Evolutionary conservation across 2,329 filamentous ascomycete species (phyloP).

Genomic region (Uncinocarpus reesii): DNA sequence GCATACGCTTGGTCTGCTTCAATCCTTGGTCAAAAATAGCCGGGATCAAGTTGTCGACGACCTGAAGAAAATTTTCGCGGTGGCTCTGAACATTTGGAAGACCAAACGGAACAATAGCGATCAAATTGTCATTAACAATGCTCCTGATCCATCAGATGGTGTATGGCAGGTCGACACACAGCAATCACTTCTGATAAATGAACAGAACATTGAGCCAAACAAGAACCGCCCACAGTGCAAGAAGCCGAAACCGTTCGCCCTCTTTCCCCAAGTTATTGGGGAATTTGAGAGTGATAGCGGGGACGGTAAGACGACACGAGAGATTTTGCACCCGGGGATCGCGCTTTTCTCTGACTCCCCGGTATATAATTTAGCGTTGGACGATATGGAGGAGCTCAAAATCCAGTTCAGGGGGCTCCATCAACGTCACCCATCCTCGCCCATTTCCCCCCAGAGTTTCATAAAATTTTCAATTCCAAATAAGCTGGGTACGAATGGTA

Average conservation of each 20-base stretch:
- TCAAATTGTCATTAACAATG: constrained; percentile 3
- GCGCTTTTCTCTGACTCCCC: constrained; percentile 11
- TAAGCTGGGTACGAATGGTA: no score
- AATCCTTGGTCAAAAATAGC: constrained; percentile 1
- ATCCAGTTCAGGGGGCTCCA: background rate
- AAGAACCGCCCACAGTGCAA: background rate
- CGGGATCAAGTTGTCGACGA: background rate
- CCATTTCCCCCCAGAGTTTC: no score
- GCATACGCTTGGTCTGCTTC: background rate
- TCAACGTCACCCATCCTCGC: constrained; percentile 5
- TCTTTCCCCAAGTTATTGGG: constrained; percentile 11
- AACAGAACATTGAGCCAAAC: background rate
- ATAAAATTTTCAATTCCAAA: constrained; percentile 1
- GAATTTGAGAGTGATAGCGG: constrained; percentile 3
- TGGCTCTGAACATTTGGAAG: constrained; percentile 7
- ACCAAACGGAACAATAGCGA: background rate
- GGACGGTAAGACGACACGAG: background rate
- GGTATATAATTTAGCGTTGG: background rate
- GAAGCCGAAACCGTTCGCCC: constrained; percentile 4
- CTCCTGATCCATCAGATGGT: background rate
- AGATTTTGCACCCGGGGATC: constrained; percentile 8
- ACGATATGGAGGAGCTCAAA: constrained; percentile 1
- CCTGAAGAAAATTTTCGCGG: background rate
- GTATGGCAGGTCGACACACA: background rate
- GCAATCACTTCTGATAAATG: background rate